phyloP scores from a whole-genome alignment of 1,284 basidiomycete species.

The Ustilago cynodontis region DNA sequence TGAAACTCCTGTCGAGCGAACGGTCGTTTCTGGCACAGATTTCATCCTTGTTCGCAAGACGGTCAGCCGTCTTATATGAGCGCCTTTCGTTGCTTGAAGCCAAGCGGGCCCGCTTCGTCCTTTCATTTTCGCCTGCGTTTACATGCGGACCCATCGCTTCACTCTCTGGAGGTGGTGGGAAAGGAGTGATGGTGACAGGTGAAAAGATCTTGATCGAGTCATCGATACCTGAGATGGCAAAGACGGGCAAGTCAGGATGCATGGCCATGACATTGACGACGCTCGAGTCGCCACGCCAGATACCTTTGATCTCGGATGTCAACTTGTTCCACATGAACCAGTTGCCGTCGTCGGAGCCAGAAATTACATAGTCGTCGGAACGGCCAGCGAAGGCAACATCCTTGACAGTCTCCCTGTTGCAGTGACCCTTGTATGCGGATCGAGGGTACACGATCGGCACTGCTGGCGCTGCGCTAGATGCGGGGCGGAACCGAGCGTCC shows the following conservation, averaged over 20 bases:
- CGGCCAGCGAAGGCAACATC: constrained; percentile 90
- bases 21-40: constrained; percentile 19
- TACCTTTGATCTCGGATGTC: constrained; percentile 44
- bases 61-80: constrained; percentile 15
- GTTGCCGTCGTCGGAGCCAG: constrained; percentile 87
- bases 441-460: constrained; percentile 78
- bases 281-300: constrained; percentile 52
- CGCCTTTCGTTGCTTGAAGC: not conserved
- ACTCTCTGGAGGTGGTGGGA: constrained; percentile 1
- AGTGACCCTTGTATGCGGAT: constrained; percentile 78
- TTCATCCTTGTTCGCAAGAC: constrained; percentile 29
- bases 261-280: constrained; percentile 84
- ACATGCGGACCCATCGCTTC: not conserved
- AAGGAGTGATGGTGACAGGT: constrained; percentile 70
- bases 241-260: constrained; percentile 81
- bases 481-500: not conserved
- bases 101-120: constrained; percentile 5
- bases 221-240: constrained; percentile 91
- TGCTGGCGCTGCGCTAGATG: not conserved
- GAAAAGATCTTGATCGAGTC: constrained; percentile 86
- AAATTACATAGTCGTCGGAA: constrained; percentile 81
- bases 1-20: constrained; percentile 1
- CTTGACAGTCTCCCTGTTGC: constrained; percentile 88
- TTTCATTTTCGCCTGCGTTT: not conserved
- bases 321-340: constrained; percentile 75